Base-by-base conservation (phyloP, 306 rosid species). In the Astragalus membranaceus region DNA sequence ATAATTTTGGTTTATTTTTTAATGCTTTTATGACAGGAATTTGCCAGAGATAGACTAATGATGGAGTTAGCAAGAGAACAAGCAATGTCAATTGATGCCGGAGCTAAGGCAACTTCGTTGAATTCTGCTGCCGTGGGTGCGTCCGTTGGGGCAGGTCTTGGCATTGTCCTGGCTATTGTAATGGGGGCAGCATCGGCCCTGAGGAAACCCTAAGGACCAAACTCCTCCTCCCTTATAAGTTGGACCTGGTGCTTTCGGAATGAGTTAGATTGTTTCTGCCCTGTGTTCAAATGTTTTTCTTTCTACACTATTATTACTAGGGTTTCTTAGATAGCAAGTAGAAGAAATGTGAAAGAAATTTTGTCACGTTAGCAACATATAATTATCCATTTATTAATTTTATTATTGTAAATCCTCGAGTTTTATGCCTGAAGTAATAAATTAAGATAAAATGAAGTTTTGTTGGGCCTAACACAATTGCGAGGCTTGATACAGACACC, bases 121-220 rank as follows among this genome's bases (percentile, higher is more conserved):
- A 66, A 84, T 70, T 77, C 99, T 36, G 96, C 99, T 13, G 87
- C 97, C 10, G 92, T 86, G 77, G 99, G 99, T 47, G 96, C 99
- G 53, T 91, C 97, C 11, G 57, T 91, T 8, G 99, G 99, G 15
- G 99, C 99, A 14, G 92, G 96, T 70, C 85, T 94, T 41, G 95
- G 99, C 80, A 58, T 94, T 82, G 89, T 86, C 13, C 71, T 94
- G 48, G 99, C 99, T 6, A 83, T 94, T 43, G 97, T 87, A 69
- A 88, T 94, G 96, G 99, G 98, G 51, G 99, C 99, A 64, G 97
- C 99, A 63, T 94, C 99, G 67, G 99, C 97, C 81, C 78, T 94
- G 74, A 88, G 99, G 88, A 91, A 91, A 74, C 99, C 99, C 43
- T 94, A 80, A 80, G 50, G 59, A 66, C 49, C 62, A 32, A 63